Evolutionary conservation across 176 grass and related monocot species (phyloP), one percentile per base, ranked within the genome.

Genomic region (Guadua angustifolia): DNA sequence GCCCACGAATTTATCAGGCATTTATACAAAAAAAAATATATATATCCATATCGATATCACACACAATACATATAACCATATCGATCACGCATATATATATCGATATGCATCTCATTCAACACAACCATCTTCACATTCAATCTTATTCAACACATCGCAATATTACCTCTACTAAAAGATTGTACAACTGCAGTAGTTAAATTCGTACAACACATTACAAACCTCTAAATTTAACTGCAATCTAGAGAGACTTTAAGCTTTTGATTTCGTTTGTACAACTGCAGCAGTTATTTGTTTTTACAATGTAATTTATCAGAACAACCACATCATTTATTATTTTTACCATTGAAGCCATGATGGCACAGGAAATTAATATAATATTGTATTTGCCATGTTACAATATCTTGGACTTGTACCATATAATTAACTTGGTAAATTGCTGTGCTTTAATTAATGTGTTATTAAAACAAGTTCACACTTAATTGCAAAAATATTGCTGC

Each of bases 401-500:
- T 51, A 36, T 52, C 55, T 74, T 53, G 9, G 71, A 55, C 16
- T 74, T 55, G 29, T 12, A 53, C 71, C 15, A 53, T 53, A 51
- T 53, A 32, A 73, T 74, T 74, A 74, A 16, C 2, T 18, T 53
- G 47, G 26, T 21, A 21, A 73, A 74, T 74, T 35, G 29, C 0
- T 74, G 49, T 52, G 15, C 2, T 74, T 52, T 74, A 80, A 19
- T 55, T 80, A 53, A 53, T 40, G 60, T 52, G 6, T 4, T 57
- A 58, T 79, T 79, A 66, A 38, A 49, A 66, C 32, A 79, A 63
- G 43, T 49, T 65, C 59, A 65, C 21, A 29, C 22, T 35, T 74
- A 74, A 55, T 33, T 6, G 50, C 12, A 98, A 98, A 92, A 98
- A 95, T 71, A 98, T 92, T 75, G 89, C 95, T 35, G 93, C 93